Evolutionary conservation across 257 asterid genomes (phyloP).

Genomic region (Gynochthodes officinalis): DNA sequence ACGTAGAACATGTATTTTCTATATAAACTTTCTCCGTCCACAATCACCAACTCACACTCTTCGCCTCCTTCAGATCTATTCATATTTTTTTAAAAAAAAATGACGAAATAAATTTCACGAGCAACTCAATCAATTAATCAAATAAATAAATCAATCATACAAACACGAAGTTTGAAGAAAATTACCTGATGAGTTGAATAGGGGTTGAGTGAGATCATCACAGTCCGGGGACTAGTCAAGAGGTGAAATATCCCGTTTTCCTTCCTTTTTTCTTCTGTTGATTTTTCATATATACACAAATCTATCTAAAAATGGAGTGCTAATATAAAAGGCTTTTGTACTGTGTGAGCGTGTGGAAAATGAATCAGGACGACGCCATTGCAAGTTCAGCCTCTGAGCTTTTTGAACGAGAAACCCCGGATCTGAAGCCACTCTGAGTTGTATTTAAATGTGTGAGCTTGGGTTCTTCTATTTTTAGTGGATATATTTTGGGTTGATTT

Average conservation of each 20-base stretch:
- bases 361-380: conserved; percentile 15
- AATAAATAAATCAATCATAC: background rate
- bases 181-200: conserved; percentile 19
- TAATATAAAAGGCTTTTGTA: background rate
- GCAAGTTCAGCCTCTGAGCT: background rate
- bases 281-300: background rate
- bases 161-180: background rate
- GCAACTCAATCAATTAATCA: background rate
- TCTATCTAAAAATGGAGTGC: background rate
- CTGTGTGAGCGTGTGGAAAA: background rate
- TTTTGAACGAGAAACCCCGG: conserved; percentile 36
- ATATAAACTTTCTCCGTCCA: conserved; percentile 16
- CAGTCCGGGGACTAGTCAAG: background rate
- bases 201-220: background rate
- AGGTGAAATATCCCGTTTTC: background rate
- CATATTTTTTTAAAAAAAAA: conserved; percentile 5
- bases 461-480: too few relatives aligned
- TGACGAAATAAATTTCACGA: background rate
- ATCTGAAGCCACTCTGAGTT: conserved; percentile 40
- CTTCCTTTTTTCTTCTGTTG: background rate
- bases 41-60: conserved; percentile 33
- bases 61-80: conserved; percentile 83
- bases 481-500: background rate
- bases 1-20: conserved; percentile 44
- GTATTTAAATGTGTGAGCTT: conserved; percentile 37